A percentile compares a stretch with the other conserved stretches of the same genome.
Evolutionary conservation across 257 asterid genomes (phyloP).

Genomic region (Coffea eugenioides): DNA sequence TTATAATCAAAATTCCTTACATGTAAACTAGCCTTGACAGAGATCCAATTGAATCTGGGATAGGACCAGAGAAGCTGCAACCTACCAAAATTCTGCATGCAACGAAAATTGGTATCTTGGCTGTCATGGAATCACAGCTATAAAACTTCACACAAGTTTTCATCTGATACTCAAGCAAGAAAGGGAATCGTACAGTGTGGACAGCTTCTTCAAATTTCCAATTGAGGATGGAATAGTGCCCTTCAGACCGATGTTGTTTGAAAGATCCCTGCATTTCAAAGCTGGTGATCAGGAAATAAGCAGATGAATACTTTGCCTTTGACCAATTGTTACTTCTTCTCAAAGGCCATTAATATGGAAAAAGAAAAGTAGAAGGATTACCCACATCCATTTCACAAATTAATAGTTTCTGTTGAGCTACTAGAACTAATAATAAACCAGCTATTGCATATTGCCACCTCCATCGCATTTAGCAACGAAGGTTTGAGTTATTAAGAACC

Average conservation of each 20-base stretch:
- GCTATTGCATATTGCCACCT: neutral
- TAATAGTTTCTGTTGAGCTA: neutral
- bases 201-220: constrained; percentile 65
- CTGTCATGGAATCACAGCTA: neutral
- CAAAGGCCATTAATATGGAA: neutral
- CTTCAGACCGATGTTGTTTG: constrained; percentile 71
- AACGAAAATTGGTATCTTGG: constrained; percentile 5
- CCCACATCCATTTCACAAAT: neutral
- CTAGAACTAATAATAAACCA: neutral
- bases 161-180: neutral
- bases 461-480: neutral
- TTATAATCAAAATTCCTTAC: constrained; percentile 40
- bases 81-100: constrained; percentile 71
- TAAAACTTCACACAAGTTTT: constrained; percentile 11
- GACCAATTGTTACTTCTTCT: neutral
- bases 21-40: constrained; percentile 63
- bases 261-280: constrained; percentile 74
- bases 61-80: constrained; percentile 82
- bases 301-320: neutral
- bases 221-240: constrained; percentile 75
- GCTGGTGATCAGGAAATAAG: constrained; percentile 5
- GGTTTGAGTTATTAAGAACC: no score
- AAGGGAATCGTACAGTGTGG: constrained; percentile 52
- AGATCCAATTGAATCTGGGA: constrained; percentile 79
- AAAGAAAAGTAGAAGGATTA: neutral